phyloP scores from a whole-genome alignment of 495 filamentous ascomycete genomes.

The Chaetomidium leptoderma region DNA sequence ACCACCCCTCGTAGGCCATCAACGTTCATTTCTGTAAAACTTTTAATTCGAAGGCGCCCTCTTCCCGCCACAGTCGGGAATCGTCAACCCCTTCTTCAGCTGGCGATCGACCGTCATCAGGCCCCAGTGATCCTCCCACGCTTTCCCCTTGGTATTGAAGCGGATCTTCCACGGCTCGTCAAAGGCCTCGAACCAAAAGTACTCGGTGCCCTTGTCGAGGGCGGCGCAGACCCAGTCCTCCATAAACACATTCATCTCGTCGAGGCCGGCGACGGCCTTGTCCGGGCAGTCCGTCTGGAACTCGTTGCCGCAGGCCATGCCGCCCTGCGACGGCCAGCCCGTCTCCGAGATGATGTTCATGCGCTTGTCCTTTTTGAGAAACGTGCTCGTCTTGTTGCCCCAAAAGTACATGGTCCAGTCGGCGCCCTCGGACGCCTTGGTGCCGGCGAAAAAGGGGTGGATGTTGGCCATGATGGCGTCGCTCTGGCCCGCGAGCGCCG shows the following conservation, averaged over 20 bases:
- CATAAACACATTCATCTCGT: slow-evolving; percentile 85
- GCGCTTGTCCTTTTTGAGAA: slow-evolving; percentile 54
- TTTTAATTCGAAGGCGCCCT: slow-evolving; percentile 44
- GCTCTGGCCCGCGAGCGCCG: slow-evolving; percentile 58
- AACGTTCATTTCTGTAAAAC: no score
- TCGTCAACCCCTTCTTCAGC: slow-evolving; percentile 77
- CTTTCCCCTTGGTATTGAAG: slow-evolving; percentile 63
- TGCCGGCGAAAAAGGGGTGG: slow-evolving; percentile 93
- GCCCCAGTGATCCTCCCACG: slow-evolving; percentile 97
- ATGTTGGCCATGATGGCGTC: slow-evolving; percentile 96
- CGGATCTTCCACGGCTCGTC: slow-evolving; percentile 90
- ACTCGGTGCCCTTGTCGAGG: slow-evolving; percentile 75
- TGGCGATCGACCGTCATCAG: slow-evolving; percentile 83
- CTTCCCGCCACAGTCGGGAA: slow-evolving; percentile 83
- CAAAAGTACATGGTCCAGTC: slow-evolving; percentile 86
- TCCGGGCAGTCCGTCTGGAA: slow-evolving; percentile 48
- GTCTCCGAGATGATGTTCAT: slow-evolving; percentile 79
- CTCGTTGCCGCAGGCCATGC: slow-evolving; percentile 66
- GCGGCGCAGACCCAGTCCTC: slow-evolving; percentile 77
- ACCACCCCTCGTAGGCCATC: neutral
- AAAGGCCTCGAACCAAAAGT: slow-evolving; percentile 96
- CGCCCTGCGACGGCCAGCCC: slow-evolving; percentile 86
- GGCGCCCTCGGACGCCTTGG: slow-evolving; percentile 61
- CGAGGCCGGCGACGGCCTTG: slow-evolving; percentile 72
- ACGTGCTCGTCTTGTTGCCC: slow-evolving; percentile 57